Conservation (phyloP, 1,139 yeast genomes). For the Magnusiomyces fungicola region DNA sequence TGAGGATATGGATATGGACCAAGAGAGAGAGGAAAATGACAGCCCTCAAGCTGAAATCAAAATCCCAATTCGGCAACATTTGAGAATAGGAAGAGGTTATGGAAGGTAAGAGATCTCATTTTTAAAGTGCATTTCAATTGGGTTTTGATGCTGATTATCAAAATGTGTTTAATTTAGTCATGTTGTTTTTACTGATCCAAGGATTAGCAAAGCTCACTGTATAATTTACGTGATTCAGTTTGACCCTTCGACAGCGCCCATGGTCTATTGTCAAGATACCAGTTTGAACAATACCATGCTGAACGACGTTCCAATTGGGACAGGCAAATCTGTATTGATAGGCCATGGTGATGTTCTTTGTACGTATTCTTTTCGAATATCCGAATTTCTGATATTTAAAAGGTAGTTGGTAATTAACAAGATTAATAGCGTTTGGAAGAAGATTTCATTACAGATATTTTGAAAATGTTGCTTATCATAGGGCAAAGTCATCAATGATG, state of each 20-base stretch:
- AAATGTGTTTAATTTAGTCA: not conserved
- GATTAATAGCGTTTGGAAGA: constrained; percentile 32
- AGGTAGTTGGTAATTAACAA: not conserved
- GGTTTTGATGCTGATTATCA: too few species aligned
- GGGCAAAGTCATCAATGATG: constrained; percentile 17
- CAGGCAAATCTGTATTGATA: constrained; percentile 35
- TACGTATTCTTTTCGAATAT: constrained; percentile 7
- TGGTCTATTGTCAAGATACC: constrained; percentile 47
- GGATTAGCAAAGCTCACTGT: constrained; percentile 32
- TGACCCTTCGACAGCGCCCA: constrained; percentile 41
- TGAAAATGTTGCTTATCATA: constrained; percentile 19
- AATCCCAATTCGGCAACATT: too few species aligned
- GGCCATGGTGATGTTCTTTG: constrained; percentile 41
- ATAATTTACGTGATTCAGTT: constrained; percentile 45
- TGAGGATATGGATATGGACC: too few species aligned
- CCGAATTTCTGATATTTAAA: not conserved
- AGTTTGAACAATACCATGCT: constrained; percentile 50
- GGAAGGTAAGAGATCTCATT: too few species aligned
- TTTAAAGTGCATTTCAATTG: too few species aligned
- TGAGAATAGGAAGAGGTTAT: too few species aligned
- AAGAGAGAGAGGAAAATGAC: too few species aligned
- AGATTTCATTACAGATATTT: constrained; percentile 25
- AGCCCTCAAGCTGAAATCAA: too few species aligned
- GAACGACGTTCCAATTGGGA: constrained; percentile 36
- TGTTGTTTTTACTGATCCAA: not conserved